These are phyloP conservation scores for Trametes sanguinea DNA, from an alignment of 768 basidiomycete species.

Conservation along the genomic window DNA sequence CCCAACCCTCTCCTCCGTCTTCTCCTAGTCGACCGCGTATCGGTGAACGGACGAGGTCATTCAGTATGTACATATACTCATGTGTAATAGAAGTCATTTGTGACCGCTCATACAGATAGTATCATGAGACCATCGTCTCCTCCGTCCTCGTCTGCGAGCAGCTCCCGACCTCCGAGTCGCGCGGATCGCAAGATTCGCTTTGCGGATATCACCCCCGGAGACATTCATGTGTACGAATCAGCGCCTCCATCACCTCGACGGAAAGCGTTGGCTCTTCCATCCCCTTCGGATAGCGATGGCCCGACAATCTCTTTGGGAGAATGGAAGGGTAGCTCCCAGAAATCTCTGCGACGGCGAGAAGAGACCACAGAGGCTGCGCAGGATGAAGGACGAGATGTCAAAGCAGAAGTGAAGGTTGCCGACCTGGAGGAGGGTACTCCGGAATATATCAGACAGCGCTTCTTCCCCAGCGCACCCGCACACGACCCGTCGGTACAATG, in stretches of 20 bases:
- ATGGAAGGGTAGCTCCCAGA: slow-evolving; percentile 32
- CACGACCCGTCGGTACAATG: slow-evolving; percentile 80
- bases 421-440: slow-evolving; percentile 67
- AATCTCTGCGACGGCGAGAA: neutral
- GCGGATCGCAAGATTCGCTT: slow-evolving; percentile 64
- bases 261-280: slow-evolving; percentile 58
- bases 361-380: neutral
- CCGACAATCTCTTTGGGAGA: slow-evolving; percentile 42
- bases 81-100: slow-evolving; percentile 3
- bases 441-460: slow-evolving; percentile 80
- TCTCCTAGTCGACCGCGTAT: slow-evolving; percentile 16
- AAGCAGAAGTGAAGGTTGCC: neutral
- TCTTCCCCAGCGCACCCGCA: slow-evolving; percentile 71
- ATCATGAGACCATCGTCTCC: slow-evolving; percentile 20
- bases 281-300: slow-evolving; percentile 43
- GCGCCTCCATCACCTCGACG: slow-evolving; percentile 75
- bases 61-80: slow-evolving; percentile 19
- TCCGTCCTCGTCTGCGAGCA: slow-evolving; percentile 32
- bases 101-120: slow-evolving; percentile 36
- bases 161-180: slow-evolving; percentile 62
- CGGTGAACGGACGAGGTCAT: slow-evolving; percentile 18
- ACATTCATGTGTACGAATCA: slow-evolving; percentile 83
- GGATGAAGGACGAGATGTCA: neutral
- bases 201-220: slow-evolving; percentile 70
- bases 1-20: slow-evolving; percentile 9